Base-by-base conservation (phyloP, 2,329 filamentous ascomycete species). In the Ascochyta viciae-villosae region DNA sequence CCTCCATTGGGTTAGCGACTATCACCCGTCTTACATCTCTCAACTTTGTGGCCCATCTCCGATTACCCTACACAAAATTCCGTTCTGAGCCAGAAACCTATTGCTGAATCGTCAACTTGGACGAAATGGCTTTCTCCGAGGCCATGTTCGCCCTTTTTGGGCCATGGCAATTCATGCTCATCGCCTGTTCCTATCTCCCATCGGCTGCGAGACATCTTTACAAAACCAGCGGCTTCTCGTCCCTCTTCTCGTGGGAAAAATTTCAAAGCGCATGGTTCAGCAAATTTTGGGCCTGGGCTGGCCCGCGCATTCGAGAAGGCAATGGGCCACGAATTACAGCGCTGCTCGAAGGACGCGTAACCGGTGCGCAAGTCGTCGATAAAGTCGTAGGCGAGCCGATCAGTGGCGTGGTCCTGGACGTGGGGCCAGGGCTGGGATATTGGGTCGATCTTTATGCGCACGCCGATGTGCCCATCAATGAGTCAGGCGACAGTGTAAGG, bases 371-470 rank as follows among this genome's bases (percentile, higher is more conserved):
- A 29, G 50, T 62, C 7, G 56, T 53, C 5, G 39, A 57, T 26
- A 39, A 54, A 8, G 37, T 52, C 26, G 54, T 64, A 1, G 47
- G 46, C 10, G 46, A 48, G 29, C 57, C 61, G 13, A 51, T 62
- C 13, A 53, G 54, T n/a, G 61, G 61, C 6, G 46, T 60, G 10
- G 54, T 64, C 1, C 29, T 64, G 10, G 61, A 64, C 19, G 62
- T 64, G 19, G 61, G 61, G 1, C 61, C 61, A 1, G 61, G 61
- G n/a, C n/a, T 59, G 6, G 61, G 61, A 1, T 64, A 58, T 34
- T 64, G 59, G 61, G 55, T 64, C 2, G 61, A 64, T 46, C 23
- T 64, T 22, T 64, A 60, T 27, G 51, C 45, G 2, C 39, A 50
- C 15, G 44, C 52, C 3, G 46, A 55, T 13, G 43, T 57, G 6